These are phyloP conservation scores for Diplosphaera chodatii DNA, from an alignment of 139 green algal species.

Conservation along the genomic window DNA sequence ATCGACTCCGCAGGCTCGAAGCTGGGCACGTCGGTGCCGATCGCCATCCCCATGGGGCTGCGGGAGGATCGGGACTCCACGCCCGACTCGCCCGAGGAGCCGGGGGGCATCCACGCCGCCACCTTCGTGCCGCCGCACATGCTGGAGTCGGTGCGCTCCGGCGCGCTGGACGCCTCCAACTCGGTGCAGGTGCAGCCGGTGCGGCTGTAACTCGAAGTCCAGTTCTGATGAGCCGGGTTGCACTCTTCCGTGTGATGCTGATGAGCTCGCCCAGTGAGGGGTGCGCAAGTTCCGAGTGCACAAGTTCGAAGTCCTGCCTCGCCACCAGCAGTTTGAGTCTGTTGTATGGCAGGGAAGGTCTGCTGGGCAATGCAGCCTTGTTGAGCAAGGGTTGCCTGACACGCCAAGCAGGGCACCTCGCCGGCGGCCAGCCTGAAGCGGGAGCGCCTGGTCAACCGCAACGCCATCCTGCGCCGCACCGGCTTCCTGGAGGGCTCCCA, in stretches of 20 bases:
- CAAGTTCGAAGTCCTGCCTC: too few relatives aligned
- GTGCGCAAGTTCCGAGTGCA: too few relatives aligned
- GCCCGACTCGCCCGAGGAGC: not conserved
- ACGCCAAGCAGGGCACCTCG: slow-evolving; percentile 22
- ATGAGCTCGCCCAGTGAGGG: too few relatives aligned
- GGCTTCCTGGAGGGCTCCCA: slow-evolving; percentile 39
- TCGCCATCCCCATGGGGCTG: slow-evolving; percentile 43
- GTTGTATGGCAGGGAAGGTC: too few relatives aligned
- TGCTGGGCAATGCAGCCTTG: too few relatives aligned
- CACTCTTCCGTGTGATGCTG: too few relatives aligned
- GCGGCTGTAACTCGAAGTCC: too few relatives aligned
- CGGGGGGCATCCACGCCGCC: slow-evolving; percentile 2
- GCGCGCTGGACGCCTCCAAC: too few relatives aligned
- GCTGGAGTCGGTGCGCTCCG: slow-evolving; percentile 7
- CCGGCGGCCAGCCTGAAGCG: slow-evolving; percentile 29
- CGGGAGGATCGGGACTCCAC: not conserved
- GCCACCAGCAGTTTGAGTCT: too few relatives aligned
- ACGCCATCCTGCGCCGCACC: slow-evolving; percentile 45
- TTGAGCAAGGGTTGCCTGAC: too few relatives aligned
- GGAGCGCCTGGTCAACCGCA: slow-evolving; percentile 35
- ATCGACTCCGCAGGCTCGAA: not conserved
- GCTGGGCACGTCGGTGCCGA: slow-evolving; percentile 40
- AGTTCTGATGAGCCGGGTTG: too few relatives aligned
- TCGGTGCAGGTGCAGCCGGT: not conserved
- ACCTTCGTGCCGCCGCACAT: slow-evolving; percentile 45